Percentiles rank a stretch among this genome's conserved stretches.
phyloP scores from a whole-genome alignment of 495 filamentous ascomycete species.

The Penicillium daleae region DNA sequence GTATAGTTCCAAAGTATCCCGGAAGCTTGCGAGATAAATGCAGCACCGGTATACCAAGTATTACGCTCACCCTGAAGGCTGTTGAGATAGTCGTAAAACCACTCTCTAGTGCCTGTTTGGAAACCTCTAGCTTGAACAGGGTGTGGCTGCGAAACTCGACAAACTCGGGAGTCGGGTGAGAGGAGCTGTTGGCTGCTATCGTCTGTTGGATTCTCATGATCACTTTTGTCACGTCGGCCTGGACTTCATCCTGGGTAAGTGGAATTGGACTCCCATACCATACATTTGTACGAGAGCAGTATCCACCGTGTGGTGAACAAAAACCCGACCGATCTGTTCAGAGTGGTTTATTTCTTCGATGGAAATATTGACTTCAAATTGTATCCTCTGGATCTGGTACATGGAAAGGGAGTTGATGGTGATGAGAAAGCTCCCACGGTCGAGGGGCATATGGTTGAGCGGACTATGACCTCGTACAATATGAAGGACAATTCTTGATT shows the following conservation, averaged over 20 bases:
- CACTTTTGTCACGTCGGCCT: constrained; percentile 19
- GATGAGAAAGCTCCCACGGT: constrained; percentile 27
- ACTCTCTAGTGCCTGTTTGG: constrained; percentile 36
- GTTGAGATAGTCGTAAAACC: constrained; percentile 55
- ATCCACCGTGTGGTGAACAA: constrained; percentile 42
- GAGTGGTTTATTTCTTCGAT: constrained; percentile 49
- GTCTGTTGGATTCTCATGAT: constrained; percentile 23
- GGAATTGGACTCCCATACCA: constrained; percentile 16
- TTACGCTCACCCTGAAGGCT: constrained; percentile 54
- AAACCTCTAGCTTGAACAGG: constrained; percentile 36
- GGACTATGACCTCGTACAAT: constrained; percentile 21
- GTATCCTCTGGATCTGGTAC: constrained; percentile 18
- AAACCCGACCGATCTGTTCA: constrained; percentile 42
- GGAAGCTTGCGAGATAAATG: constrained; percentile 35
- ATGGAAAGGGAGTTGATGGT: constrained; percentile 9
- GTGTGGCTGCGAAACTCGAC: constrained; percentile 27
- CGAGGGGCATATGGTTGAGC: constrained; percentile 34
- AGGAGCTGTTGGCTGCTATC: constrained; percentile 8
- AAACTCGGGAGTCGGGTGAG: constrained; percentile 24
- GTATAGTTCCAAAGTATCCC: constrained; percentile 39
- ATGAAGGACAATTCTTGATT: neutral
- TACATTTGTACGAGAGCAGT: constrained; percentile 35
- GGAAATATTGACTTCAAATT: constrained; percentile 37
- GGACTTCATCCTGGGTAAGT: constrained; percentile 22
- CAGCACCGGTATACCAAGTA: constrained; percentile 59